These are phyloP conservation scores for Lepidium campestre DNA, from an alignment of 441 rosid genomes.

Conservation along the genomic window DNA sequence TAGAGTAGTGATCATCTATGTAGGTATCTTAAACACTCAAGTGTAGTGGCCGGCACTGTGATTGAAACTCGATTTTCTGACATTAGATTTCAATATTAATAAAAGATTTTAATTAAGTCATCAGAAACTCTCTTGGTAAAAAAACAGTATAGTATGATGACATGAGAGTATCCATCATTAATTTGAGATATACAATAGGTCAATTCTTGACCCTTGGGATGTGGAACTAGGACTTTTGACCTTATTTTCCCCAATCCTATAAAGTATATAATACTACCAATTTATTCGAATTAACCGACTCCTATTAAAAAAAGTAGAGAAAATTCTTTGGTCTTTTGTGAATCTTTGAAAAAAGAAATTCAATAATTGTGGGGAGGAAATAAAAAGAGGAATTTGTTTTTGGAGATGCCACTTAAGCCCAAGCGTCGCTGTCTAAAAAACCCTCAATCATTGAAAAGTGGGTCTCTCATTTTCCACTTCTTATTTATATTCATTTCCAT, in stretches of 20 bases:
- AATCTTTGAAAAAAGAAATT: slow-evolving; percentile 22
- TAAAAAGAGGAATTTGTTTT: slow-evolving; percentile 16
- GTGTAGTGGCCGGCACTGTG: not conserved
- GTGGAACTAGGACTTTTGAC: slow-evolving; percentile 21
- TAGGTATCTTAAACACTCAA: too few relatives aligned
- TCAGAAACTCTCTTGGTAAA: not conserved
- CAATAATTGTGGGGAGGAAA: slow-evolving; percentile 27
- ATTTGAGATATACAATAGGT: not conserved
- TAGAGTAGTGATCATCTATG: not conserved
- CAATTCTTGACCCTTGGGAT: slow-evolving; percentile 18
- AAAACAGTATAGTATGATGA: slow-evolving; percentile 6
- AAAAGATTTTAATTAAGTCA: not conserved
- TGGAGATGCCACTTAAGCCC: slow-evolving; percentile 34
- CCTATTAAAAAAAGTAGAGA: not conserved
- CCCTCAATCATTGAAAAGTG: slow-evolving; percentile 23
- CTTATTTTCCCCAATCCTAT: not conserved
- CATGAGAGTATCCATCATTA: not conserved
- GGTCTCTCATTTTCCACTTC: slow-evolving; percentile 23
- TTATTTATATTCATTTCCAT: slow-evolving; percentile 16
- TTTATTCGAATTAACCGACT: slow-evolving; percentile 18
- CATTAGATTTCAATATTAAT: not conserved
- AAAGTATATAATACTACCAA: slow-evolving; percentile 5
- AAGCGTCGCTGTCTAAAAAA: slow-evolving; percentile 22
- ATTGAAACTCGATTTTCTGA: not conserved
- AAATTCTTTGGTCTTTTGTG: slow-evolving; percentile 18